phyloP scores from a whole-genome alignment of 768 basidiomycete genomes.

The Boletus sp. region DNA sequence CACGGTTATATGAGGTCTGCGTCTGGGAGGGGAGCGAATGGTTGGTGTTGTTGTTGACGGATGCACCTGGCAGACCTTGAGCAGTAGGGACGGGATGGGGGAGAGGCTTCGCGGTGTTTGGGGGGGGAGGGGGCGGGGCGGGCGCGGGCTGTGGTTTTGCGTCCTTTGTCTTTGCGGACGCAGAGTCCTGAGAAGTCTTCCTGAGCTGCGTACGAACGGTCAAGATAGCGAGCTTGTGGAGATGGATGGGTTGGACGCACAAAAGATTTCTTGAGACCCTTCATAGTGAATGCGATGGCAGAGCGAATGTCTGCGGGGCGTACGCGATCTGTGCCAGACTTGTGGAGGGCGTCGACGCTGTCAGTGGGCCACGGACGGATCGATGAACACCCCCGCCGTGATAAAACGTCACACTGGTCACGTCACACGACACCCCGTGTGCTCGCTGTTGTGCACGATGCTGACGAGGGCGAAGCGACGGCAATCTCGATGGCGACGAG shows the following conservation, averaged over 20 bases:
- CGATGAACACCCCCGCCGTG: constrained; percentile 39
- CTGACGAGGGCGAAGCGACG: background rate
- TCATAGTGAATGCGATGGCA: constrained; percentile 48
- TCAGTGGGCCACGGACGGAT: constrained; percentile 22
- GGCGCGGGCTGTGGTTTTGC: constrained; percentile 46
- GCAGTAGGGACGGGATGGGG: constrained; percentile 46
- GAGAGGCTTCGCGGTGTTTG: constrained; percentile 64
- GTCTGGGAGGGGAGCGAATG: constrained; percentile 43
- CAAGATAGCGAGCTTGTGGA: constrained; percentile 20
- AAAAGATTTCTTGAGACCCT: constrained; percentile 81
- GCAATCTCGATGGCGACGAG: background rate
- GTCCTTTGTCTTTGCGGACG: constrained; percentile 68
- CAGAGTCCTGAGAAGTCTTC: constrained; percentile 65
- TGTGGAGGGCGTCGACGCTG: constrained; percentile 14
- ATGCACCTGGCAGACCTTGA: constrained; percentile 36
- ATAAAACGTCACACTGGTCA: constrained; percentile 32
- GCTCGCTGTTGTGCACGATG: constrained; percentile 6
- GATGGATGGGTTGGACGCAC: constrained; percentile 40
- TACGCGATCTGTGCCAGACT: constrained; percentile 4
- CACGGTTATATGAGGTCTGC: constrained; percentile 41
- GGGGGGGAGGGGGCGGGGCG: constrained; percentile 58
- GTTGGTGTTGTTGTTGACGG: constrained; percentile 36
- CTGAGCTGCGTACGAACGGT: constrained; percentile 49
- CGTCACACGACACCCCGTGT: constrained; percentile 22
- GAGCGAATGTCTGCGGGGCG: constrained; percentile 13